Base-by-base conservation (phyloP, 495 filamentous ascomycete genomes). In the Oidiodendron maius region DNA sequence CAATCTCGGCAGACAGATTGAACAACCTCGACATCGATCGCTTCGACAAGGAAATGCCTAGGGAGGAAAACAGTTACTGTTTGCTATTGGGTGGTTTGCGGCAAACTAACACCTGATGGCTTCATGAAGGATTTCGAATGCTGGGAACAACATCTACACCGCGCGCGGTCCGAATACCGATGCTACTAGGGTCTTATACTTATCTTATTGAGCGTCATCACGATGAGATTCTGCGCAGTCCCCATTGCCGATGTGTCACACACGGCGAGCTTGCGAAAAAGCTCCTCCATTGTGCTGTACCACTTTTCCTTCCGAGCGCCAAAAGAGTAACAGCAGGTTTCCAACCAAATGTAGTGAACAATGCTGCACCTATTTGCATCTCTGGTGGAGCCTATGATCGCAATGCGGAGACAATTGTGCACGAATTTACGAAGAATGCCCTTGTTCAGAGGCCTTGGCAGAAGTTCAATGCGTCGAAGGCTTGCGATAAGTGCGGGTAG, bases 311-410 rank as follows among this genome's bases (percentile, higher is more conserved):
- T 40, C 37, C 17, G 17, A 32, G n/a, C 28, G 37, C 13, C 37
- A 18, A 40, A 40, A 1, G 37, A 40, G 37, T 10, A 18, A 10
- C 17, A 40, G 13, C 37, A 2, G 37, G 21, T 18, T 13, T 39
- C 36, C 9, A 17, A 17, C 36, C 36, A 39, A 39, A 6, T 39
- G 36, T 39, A 17, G 9, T 39, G 16, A 17, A 39, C 16, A 10
- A 16, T 39, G 36, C 36, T 39, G 36, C 36, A 39, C 36, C 36
- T 8, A 17, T 39, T 17, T 39, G 36, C 36, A 39, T 39, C 36
- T 32, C 28, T 32, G 36, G 16, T 6, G 36, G 36, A 39, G 16
- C 6, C 18, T 39, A 17, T 39, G 8, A 17, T 10, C 8, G 16
- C 16, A 39, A 39, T 10, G 16, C 36, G 18, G 9, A 10, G 36